Conservation (phyloP, 768 basidiomycete species). For the Mrakia gelida region DNA sequence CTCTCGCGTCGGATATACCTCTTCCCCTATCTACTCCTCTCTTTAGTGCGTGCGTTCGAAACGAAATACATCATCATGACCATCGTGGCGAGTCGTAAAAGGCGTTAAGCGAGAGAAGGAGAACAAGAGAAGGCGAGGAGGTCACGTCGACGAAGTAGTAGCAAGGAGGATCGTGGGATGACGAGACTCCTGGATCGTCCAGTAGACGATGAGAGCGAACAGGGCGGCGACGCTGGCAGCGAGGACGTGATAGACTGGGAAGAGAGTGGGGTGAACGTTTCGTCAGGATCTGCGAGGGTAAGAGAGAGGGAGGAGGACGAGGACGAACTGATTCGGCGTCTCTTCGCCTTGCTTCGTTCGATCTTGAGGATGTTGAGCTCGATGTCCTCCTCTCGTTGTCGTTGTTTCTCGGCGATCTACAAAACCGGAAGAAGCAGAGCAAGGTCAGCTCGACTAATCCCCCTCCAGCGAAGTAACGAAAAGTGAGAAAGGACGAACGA, state of each 20-base stretch:
- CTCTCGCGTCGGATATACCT: background rate
- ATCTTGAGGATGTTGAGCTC: background rate
- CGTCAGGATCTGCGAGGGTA: background rate
- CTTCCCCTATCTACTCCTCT: background rate
- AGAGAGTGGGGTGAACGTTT: background rate
- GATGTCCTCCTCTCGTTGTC: background rate
- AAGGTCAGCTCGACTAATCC: background rate
- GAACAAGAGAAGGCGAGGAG: background rate
- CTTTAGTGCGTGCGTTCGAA: background rate
- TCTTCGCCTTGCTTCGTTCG: background rate
- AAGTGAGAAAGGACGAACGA: background rate
- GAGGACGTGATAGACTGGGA: background rate
- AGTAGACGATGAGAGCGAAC: background rate
- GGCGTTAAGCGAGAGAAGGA: background rate
- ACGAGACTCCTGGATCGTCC: background rate
- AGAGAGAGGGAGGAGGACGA: background rate
- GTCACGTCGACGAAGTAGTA: background rate
- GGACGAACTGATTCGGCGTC: background rate
- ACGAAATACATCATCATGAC: background rate
- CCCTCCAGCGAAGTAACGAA: background rate
- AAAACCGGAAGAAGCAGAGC: background rate
- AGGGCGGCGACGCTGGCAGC: background rate
- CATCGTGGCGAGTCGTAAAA: background rate
- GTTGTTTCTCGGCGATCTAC: constrained; percentile 7
- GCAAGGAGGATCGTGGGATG: background rate